These are phyloP conservation scores for Pleurozium schreberi DNA, from an alignment of 225 moss, liverwort and hornwort genomes.

Conservation along the genomic window DNA sequence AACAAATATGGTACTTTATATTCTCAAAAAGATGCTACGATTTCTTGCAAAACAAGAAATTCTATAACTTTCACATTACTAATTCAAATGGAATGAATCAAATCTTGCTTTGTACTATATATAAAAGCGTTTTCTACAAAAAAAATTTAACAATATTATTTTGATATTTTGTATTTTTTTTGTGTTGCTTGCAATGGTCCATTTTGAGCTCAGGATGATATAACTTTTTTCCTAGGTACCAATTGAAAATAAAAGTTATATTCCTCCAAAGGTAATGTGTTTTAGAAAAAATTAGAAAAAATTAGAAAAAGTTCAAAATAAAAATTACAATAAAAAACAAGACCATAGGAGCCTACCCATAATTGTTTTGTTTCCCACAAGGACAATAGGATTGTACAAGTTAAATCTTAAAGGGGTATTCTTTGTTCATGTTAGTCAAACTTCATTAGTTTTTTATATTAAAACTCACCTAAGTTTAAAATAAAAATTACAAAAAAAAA, in stretches of 20 bases:
- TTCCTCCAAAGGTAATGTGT: accelerated
- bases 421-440: too few relatives aligned
- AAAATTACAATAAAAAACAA: too few relatives aligned
- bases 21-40: not conserved
- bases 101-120: not conserved
- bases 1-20: not conserved
- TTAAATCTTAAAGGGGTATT: too few relatives aligned
- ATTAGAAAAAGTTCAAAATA: too few relatives aligned
- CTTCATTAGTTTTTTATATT: too few relatives aligned
- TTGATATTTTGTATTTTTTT: too few relatives aligned
- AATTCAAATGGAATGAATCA: not conserved
- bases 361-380: too few relatives aligned
- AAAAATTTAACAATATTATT: not conserved
- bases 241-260: not conserved
- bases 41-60: not conserved
- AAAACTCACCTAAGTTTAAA: too few relatives aligned
- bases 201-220: not conserved
- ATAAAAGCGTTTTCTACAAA: not conserved
- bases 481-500: too few relatives aligned
- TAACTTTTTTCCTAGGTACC: accelerated
- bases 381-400: too few relatives aligned
- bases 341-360: too few relatives aligned
- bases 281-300: not conserved
- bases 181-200: too few relatives aligned
- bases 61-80: not conserved